Evolutionary conservation across 2,329 filamentous ascomycete species (phyloP), one percentile per base, ranked within the genome.

Genomic region (Scedosporium aurantiacum): DNA sequence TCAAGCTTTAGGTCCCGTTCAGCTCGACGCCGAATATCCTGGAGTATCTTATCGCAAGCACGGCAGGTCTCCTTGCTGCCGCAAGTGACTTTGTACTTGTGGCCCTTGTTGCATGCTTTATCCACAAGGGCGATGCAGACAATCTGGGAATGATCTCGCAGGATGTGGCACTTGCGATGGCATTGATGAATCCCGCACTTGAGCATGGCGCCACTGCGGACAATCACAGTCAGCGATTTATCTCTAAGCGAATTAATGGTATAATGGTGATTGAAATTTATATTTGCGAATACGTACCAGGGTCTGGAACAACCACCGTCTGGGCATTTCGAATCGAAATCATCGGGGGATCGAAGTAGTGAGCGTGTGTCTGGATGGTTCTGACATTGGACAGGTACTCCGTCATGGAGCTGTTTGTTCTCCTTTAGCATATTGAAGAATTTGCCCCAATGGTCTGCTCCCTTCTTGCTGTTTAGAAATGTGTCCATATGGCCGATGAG

Each of bases 401-500:
- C 87, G 60, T 86, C 79, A 58, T 82, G 81, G 0, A 89, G 65
- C 52, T 81, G 77, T 0, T 74, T 73, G 1, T 77, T 74, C 0
- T 73, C 65, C 58, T 81, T 82, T 21, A 91, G 66, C 0, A 78
- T 68, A 0, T 82, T 71, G 45, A 90, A 81, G 23, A 89, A 80
- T 0, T 76, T 76, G 0, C 65, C 65, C 87, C 87, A 91, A 0
- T 80, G 71, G 0, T 74, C 70, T 8, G 65, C 62, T 1, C 69
- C 70, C 16, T 67, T 69, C 45, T 75, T 76, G 1, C 85, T 85
- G 67, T 85, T 86, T 27, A 76, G 76, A 64, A 79, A 91, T 0
- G 88, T 91, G 0, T 81, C 72, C 61, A 83, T 78, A 67, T 90
- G 90, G 0, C 88, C 87, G 52, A 91, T 81, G 65, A 92, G 75